Evolutionary conservation across 2,329 filamentous ascomycete species (phyloP), one percentile per base, ranked within the genome.

Genomic region (Aspergillus viridinutans): DNA sequence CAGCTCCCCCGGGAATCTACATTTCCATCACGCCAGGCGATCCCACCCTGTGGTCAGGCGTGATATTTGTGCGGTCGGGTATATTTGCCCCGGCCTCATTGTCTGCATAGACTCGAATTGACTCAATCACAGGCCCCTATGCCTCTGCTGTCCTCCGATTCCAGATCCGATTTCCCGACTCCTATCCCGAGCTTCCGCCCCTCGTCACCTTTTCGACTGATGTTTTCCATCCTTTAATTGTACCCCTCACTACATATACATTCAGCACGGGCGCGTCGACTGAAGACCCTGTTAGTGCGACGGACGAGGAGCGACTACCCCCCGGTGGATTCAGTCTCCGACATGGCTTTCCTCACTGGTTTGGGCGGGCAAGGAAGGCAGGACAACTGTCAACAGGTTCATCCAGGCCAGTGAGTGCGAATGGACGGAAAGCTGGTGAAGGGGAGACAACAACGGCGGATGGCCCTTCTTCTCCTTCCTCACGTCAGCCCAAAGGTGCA

Each of bases 201-300:
- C 80, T 92, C 20, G 85, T 99, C 63, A 93, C 88, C 54, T 96
- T 99, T 74, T 84, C 86, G 49, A 95, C 90, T 64, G 93, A 97
- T 71, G 88, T 97, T 64, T 99, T 97, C 73, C 93, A 99, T 72
- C 93, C 93, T 20, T 81, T 99, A 45, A 87, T 97, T 64, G 92
- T 92, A 7, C 92, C 94, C 40, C 81, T 95, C 60, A 96, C 92
- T n/a, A 96, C 91, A 3, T 95, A 96, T 75, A 94, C 90, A 70
- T 95, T 96, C 78, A 89, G 90, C 45, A 92, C 90, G 60, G 87
- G 89, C 56, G 85, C 89, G 38, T 85, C 89, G 59, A 87, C 86
- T 59, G 83, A 84, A 55, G 90, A 90, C 50, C 90, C 90, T 0
- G 88, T 92, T 60, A 93, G 90, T 71, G 90, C 91, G 8, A 88